These are phyloP conservation scores for Prinsepia uniflora DNA, from an alignment of 306 rosid species.

Conservation along the genomic window DNA sequence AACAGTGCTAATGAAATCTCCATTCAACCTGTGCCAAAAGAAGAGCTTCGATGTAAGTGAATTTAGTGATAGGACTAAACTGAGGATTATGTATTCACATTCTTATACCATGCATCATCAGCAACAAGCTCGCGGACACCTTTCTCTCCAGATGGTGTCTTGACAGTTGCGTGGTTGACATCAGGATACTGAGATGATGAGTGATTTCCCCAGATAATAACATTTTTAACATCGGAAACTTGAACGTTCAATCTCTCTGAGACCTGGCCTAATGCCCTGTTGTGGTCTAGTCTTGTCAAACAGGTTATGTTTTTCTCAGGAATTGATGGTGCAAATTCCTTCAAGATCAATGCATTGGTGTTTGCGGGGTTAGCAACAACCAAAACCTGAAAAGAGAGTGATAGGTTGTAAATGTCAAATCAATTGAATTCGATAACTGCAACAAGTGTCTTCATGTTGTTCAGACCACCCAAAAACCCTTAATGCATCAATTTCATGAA, in stretches of 20 bases:
- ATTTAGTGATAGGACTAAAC: neutral
- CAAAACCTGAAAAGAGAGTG: slow-evolving; percentile 62
- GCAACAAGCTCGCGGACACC: slow-evolving; percentile 71
- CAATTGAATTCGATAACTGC: neutral
- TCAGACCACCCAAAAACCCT: neutral
- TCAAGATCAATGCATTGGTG: slow-evolving; percentile 95
- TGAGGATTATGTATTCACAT: neutral
- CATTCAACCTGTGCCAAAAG: slow-evolving; percentile 60
- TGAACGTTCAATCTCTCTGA: slow-evolving; percentile 79
- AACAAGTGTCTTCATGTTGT: neutral
- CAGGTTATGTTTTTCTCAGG: slow-evolving; percentile 83
- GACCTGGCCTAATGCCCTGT: slow-evolving; percentile 96
- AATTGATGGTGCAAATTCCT: slow-evolving; percentile 93
- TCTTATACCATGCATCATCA: slow-evolving; percentile 75
- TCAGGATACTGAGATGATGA: slow-evolving; percentile 97
- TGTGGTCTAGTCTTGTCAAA: slow-evolving; percentile 93
- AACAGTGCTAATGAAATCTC: slow-evolving; percentile 84
- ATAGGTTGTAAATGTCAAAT: neutral
- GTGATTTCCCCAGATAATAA: slow-evolving; percentile 96
- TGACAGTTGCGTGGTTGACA: slow-evolving; percentile 89
- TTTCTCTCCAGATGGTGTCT: slow-evolving; percentile 69
- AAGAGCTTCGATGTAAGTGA: slow-evolving; percentile 7
- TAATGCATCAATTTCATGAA: neutral
- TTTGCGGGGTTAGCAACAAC: slow-evolving; percentile 99
- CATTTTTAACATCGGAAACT: slow-evolving; percentile 90